Base-by-base conservation (phyloP, 441 rosid species). In the Macaranga tanarius region DNA sequence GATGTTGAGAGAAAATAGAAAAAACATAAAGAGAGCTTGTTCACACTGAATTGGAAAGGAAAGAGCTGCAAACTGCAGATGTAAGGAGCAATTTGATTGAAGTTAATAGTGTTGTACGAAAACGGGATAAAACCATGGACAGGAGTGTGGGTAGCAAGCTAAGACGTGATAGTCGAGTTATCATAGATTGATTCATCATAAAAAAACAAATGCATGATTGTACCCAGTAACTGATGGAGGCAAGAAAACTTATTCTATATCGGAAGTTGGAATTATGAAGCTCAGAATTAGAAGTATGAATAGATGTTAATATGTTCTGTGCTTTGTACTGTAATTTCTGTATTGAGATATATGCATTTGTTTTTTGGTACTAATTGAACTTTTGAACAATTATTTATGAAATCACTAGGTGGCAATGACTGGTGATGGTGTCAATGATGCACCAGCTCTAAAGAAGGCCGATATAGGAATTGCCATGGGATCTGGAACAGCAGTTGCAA, bases 381-480 rank as follows among this genome's bases (percentile, higher is more conserved):
- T 58, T 62, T 26, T 69, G 17, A 19, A 62, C 17, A 50, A 54
- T 71, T 26, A 34, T 45, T 63, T 67, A 47, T 77, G 67, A 38
- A 72, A 67, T 61, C 77, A 55, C 69, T 80, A 95, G 99, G 99
- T 95, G 82, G 99, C 99, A 77, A 93, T 95, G 99, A 95, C 99
- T 75, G 99, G 99, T 73, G 99, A 95, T 79, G 99, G 99, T 70
- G 99, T 95, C 70, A 95, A 95, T 83, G 99, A 95, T 88, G 98
- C 98, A 74, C 98, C 99, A 80, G 99, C 99, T 15, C 76, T 95
- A 54, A 95, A 90, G 88, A 95, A 93, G 87, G 98, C 99, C 74
- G 89, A 95, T 81, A 95, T 95, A 73, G 99, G 99, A 76, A 87
- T 95, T 83, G 99, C 99, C 63, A 95, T 95, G 98, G 99, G 99